A percentile compares a stretch with the other conserved stretches of the same genome.
Conservation (phyloP, 352 stramenopile genomes). For the Blastocystis hominis region DNA sequence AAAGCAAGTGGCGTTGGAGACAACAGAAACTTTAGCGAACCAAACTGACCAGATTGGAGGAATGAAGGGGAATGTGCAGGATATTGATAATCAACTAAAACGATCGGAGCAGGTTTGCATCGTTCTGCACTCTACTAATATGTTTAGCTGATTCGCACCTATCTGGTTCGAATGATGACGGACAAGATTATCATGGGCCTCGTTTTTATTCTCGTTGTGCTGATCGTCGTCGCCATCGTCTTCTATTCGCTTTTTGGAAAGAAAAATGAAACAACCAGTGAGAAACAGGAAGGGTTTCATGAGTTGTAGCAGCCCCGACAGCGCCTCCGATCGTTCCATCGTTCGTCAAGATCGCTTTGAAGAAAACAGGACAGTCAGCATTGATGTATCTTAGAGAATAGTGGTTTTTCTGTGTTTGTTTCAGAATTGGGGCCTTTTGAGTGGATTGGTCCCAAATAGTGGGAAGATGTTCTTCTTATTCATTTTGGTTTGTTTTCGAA, state of each 20-base stretch:
- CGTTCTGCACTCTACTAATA: background rate
- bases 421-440: background rate
- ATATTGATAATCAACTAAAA: constrained; percentile 20
- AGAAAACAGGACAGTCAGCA: background rate
- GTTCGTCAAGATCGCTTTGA: background rate
- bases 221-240: constrained; percentile 7
- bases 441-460: background rate
- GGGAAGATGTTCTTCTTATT: background rate
- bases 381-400: constrained; percentile 42
- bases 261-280: background rate
- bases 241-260: background rate
- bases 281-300: background rate
- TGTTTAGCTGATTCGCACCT: background rate
- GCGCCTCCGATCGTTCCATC: no score
- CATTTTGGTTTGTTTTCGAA: no score
- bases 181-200: constrained; percentile 42
- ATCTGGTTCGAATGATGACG: constrained; percentile 27
- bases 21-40: background rate
- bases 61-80: constrained; percentile 32
- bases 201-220: background rate
- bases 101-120: background rate
- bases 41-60: constrained; percentile 10
- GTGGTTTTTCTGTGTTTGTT: background rate
- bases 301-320: background rate
- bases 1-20: constrained; percentile 3